phyloP scores from a whole-genome alignment of 345 rosid species.

The Salix brachista region DNA sequence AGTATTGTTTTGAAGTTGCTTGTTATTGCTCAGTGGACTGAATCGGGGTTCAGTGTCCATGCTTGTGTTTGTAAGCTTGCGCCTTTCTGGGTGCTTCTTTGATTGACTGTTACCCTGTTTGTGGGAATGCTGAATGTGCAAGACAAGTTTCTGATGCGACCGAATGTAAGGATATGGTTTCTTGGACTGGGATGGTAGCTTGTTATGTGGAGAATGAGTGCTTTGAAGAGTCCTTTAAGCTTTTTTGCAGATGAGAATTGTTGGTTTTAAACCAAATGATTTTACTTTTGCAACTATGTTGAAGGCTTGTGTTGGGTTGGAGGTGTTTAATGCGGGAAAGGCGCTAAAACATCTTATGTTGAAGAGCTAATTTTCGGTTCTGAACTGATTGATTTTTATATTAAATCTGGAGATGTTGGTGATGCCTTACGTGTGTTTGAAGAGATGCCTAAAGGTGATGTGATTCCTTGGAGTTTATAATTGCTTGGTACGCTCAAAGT shows the following conservation, averaged over 20 bases:
- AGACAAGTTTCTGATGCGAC: conserved; percentile 63
- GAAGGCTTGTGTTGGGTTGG: conserved; percentile 68
- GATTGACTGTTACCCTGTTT: conserved; percentile 61
- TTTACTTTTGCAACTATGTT: conserved; percentile 59
- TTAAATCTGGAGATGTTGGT: conserved; percentile 37
- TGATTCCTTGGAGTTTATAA: conserved; percentile 90
- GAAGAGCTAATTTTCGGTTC: conserved; percentile 52
- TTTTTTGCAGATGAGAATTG: conserved; percentile 53
- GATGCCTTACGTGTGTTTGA: conserved; percentile 54
- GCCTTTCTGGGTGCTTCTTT: conserved; percentile 80
- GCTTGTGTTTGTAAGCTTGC: conserved; percentile 68
- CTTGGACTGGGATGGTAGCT: conserved; percentile 74
- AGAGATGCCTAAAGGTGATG: conserved; percentile 69
- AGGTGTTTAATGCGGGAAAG: conserved; percentile 43
- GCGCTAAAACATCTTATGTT: conserved; percentile 54
- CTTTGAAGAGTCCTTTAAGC: conserved; percentile 47
- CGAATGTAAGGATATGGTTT: conserved; percentile 62
- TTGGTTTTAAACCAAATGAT: conserved; percentile 59
- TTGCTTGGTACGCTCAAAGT: conserved; percentile 65
- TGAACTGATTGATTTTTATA: conserved; percentile 72
- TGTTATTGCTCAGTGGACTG: conserved; percentile 47
- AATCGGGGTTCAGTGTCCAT: conserved; percentile 48
- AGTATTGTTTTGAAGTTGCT: conserved; percentile 61
- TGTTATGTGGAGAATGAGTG: conserved; percentile 66
- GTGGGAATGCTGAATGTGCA: conserved; percentile 46